Base-by-base conservation (phyloP, 75 land plant genomes). In the Adiantum capillusveneris region DNA sequence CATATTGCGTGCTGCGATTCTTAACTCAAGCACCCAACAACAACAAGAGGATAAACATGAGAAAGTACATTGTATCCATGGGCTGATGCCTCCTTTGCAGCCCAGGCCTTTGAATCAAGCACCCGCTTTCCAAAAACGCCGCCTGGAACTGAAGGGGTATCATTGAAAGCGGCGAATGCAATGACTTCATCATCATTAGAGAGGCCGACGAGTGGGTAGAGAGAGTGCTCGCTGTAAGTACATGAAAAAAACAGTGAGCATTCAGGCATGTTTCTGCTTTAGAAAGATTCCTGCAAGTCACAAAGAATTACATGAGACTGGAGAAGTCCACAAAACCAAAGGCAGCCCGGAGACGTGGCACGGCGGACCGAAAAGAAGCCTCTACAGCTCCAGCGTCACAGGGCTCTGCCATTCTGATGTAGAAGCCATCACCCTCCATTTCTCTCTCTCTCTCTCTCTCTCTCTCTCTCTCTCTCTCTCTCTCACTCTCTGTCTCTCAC, bases 101-200 rank as follows among this genome's bases (percentile, higher is more conserved):
- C 70, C 70, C 70, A 68, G 18, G 37, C 55, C 25, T 29, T 48
- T 6, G 64, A 54, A 14, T 31, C 56, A 2, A 34, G 31, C 1
- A 19, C 29, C 26, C 42, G 31, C 42, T 37, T 60, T 20, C 31
- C 26, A 25, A 14, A 31, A 17, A 63, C 58, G 12, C 20, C 50
- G n/a, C 60, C 49, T 1, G 70, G 70, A 25, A 68, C 50, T 7
- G 44, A 59, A 16, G 70, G 70, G 6, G 19, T 18, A 49, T 68
- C 70, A 36, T 60, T 46, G 43, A 68, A 51, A 17, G 70, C 48
- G 21, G 52, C 61, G 29, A 68, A 68, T 0, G 70, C 70, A 19
- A 68, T 25, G 24, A 68, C 14, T 30, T 68, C 49, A 24, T 52
- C 29, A 2, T 59, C 64, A 20, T 26, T 20, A 21, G 45, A 24